These are phyloP conservation scores for Phlebopus sp. DNA, from an alignment of 1,284 basidiomycete genomes.

Conservation along the genomic window DNA sequence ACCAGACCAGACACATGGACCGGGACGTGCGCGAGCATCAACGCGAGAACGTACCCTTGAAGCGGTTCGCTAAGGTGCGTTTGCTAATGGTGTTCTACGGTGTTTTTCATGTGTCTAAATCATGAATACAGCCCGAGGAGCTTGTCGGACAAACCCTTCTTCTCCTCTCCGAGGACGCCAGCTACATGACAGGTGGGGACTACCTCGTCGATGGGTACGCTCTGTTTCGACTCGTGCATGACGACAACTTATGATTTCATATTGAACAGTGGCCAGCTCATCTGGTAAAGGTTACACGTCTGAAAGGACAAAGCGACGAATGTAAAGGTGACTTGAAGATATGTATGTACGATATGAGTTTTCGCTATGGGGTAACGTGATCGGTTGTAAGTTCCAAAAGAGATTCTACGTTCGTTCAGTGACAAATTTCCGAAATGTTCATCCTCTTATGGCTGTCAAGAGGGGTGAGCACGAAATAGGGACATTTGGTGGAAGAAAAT, in stretches of 20 bases:
- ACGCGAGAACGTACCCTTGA: conserved; percentile 35
- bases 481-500: no score
- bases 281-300: conserved; percentile 29
- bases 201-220: conserved; percentile 43
- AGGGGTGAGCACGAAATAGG: no score
- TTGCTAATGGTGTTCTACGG: not conserved
- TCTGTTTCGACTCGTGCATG: not conserved
- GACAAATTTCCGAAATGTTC: no score
- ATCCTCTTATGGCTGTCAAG: no score
- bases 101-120: not conserved
- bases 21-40: conserved; percentile 34
- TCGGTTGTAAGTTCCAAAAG: no score
- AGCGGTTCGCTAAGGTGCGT: conserved; percentile 39
- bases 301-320: not conserved
- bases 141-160: conserved; percentile 42
- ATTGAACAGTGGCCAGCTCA: conserved; percentile 32
- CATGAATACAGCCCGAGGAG: conserved; percentile 36
- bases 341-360: not conserved
- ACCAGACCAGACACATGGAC: conserved; percentile 38
- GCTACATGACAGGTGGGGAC: conserved; percentile 45
- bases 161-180: conserved; percentile 40
- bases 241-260: not conserved
- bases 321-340: not conserved
- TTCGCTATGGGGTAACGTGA: no score
- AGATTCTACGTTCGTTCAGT: no score